Conservation (phyloP, 2,329 filamentous ascomycete species). For the Colletotrichum sp. region DNA sequence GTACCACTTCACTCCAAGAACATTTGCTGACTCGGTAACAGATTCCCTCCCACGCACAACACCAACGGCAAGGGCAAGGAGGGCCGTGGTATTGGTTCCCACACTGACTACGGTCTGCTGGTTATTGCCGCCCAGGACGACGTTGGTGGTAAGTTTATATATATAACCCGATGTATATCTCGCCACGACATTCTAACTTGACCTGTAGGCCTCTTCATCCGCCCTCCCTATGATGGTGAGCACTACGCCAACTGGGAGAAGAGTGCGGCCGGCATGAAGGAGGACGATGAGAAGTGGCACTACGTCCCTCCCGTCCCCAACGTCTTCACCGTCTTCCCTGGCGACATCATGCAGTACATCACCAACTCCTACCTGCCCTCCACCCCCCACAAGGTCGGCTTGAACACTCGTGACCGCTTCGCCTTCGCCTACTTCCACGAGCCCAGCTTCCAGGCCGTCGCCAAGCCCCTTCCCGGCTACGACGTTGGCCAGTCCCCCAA, state of each 20-base stretch:
- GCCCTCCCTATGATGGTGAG: constrained; percentile 45
- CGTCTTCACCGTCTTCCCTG: constrained; percentile 55
- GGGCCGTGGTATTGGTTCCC: constrained; percentile 56
- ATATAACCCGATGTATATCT: background rate
- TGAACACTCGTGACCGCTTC: constrained; percentile 52
- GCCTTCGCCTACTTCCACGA: constrained; percentile 58
- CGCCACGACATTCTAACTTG: background rate
- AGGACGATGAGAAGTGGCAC: constrained; percentile 51
- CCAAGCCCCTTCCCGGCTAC: constrained; percentile 47
- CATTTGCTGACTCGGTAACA: constrained; percentile 8
- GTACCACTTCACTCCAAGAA: background rate
- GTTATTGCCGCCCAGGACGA: constrained; percentile 56
- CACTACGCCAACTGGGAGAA: constrained; percentile 49
- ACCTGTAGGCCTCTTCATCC: constrained; percentile 46
- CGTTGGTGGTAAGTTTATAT: constrained; percentile 43
- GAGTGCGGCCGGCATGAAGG: constrained; percentile 47
- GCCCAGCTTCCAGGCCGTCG: constrained; percentile 50
- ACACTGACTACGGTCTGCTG: constrained; percentile 57
- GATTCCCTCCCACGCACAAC: constrained; percentile 34
- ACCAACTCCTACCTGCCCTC: constrained; percentile 50
- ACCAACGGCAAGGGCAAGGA: constrained; percentile 54
- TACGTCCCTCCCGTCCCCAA: constrained; percentile 50
- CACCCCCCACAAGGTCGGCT: constrained; percentile 55
- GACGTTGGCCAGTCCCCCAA: constrained; percentile 31
- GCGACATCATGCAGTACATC: constrained; percentile 59